Evolutionary conservation across 2,329 filamentous ascomycete genomes (phyloP).

Genomic region (Pseudogymnoascus sp.): DNA sequence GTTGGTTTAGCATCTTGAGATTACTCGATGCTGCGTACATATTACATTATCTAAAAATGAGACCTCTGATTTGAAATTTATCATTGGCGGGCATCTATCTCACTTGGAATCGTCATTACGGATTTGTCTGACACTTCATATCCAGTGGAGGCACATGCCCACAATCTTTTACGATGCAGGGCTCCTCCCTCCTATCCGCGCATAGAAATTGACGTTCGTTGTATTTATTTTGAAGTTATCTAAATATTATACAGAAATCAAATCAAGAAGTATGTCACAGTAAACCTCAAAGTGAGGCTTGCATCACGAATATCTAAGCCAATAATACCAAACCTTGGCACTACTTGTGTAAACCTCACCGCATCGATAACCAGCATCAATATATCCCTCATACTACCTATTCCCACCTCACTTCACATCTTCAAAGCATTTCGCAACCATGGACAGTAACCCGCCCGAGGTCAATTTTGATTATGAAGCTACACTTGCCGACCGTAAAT

Average conservation of each 20-base stretch:
- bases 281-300: not conserved
- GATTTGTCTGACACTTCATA: not conserved
- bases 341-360: not conserved
- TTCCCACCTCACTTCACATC: not conserved
- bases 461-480: not conserved
- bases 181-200: not conserved
- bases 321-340: not conserved
- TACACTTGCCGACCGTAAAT: conserved; percentile 20
- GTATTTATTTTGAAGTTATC: not conserved
- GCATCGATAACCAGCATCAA: not conserved
- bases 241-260: not conserved
- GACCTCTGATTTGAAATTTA: not conserved
- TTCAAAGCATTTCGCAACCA: not conserved
- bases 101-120: not conserved
- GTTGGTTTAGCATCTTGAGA: not conserved
- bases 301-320: not conserved
- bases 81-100: not conserved
- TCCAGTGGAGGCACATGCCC: not conserved
- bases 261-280: not conserved
- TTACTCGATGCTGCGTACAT: not conserved
- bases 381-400: not conserved
- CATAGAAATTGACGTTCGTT: not conserved
- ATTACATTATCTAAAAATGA: not conserved
- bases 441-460: not conserved
- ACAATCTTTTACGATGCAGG: not conserved